Evolutionary conservation across 2,329 filamentous ascomycete species (phyloP).

Genomic region (Penicillium sp.): DNA sequence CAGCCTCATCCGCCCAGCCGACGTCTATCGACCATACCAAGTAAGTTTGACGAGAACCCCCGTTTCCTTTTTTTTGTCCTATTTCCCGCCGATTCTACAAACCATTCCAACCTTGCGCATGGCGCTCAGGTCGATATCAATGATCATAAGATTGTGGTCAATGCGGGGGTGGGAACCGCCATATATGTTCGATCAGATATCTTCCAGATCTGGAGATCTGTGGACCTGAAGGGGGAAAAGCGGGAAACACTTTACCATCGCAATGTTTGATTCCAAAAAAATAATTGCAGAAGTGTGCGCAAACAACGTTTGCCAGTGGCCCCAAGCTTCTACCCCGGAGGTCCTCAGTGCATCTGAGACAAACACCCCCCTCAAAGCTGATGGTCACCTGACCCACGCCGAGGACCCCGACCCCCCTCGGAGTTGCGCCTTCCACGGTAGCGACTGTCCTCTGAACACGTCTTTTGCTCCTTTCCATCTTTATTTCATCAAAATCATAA

Average conservation of each 20-base stretch:
- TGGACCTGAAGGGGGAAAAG: background rate
- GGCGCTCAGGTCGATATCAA: conserved; percentile 3
- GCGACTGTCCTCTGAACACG: conserved; percentile 8
- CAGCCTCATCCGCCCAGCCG: conserved; percentile 33
- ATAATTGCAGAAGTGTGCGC: background rate
- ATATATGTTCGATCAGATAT: conserved; percentile 11
- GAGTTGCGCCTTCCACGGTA: conserved; percentile 1
- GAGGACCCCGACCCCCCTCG: conserved; percentile 6
- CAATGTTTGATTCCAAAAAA: background rate
- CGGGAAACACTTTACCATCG: background rate
- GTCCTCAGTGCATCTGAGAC: conserved; percentile 18
- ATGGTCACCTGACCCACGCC: conserved; percentile 24
- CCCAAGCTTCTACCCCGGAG: conserved; percentile 12
- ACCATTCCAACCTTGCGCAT: background rate
- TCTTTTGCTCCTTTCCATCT: conserved; percentile 11
- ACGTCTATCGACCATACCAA: conserved; percentile 50
- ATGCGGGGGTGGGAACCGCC: conserved; percentile 24
- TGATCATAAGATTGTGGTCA: conserved; percentile 22
- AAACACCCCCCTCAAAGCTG: conserved; percentile 12
- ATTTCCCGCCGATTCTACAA: conserved; percentile 3
- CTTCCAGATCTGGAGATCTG: conserved; percentile 3
- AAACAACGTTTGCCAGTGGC: conserved; percentile 4
- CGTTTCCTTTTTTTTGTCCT: conserved; percentile 9
- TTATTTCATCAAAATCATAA: conserved; percentile 1
- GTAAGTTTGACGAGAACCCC: conserved; percentile 36